phyloP scores from a whole-genome alignment of 495 filamentous ascomycete species.

The Cudoniella acicularis region DNA sequence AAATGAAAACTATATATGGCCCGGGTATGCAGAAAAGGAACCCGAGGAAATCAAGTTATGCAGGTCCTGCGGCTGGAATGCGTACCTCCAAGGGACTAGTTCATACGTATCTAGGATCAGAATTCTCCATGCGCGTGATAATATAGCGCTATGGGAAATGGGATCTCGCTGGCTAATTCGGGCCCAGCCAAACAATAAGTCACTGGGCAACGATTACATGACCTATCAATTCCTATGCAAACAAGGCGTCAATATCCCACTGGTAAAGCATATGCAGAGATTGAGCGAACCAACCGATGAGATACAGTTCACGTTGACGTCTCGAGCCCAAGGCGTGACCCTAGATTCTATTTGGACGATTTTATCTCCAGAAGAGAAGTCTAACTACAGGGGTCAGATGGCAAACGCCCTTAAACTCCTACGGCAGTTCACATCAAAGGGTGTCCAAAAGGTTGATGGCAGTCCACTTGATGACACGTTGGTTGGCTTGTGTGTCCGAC shows the following conservation, averaged over 20 bases:
- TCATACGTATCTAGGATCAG: conserved; percentile 4
- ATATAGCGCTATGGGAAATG: conserved; percentile 6
- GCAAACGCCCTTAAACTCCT: neutral
- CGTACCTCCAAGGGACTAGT: neutral
- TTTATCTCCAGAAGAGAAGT: conserved; percentile 4
- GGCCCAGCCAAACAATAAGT: neutral
- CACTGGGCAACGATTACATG: conserved; percentile 11
- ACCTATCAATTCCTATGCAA: conserved; percentile 9
- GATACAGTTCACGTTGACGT: conserved; percentile 4
- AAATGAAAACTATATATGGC: neutral
- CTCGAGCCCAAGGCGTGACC: conserved; percentile 1
- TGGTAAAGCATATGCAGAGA: conserved; percentile 4
- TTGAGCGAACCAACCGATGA: conserved; percentile 6
- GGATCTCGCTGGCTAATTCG: neutral
- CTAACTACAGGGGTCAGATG: conserved; percentile 1
- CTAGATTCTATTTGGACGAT: conserved; percentile 2
- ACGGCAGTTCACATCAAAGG: conserved; percentile 4
- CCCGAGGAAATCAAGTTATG: conserved; percentile 3
- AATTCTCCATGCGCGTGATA: conserved; percentile 3
- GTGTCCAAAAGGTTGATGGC: conserved; percentile 4
- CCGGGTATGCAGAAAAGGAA: neutral
- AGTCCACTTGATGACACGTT: neutral
- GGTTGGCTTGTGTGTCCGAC: neutral
- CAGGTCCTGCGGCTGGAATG: conserved; percentile 8
- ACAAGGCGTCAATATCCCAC: conserved; percentile 4